Conservation (phyloP, 305 asterid species). For the Fraxinus ornus region DNA sequence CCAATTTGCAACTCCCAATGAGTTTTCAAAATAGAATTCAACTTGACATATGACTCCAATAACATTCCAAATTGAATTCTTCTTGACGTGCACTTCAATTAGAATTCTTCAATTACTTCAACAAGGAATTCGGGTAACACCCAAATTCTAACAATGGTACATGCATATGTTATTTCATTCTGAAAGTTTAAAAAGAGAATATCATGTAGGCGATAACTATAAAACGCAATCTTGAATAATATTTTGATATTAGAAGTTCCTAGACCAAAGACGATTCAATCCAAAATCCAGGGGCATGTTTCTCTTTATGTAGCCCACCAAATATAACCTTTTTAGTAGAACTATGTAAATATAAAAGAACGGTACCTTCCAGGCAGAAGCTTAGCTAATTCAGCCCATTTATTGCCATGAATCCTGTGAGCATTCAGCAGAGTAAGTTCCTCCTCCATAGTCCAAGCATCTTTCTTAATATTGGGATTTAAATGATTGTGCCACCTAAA, state of each 20-base stretch:
- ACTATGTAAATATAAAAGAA: conserved; percentile 17
- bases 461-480: conserved; percentile 90
- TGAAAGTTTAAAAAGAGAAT: background rate
- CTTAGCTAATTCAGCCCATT: conserved; percentile 97
- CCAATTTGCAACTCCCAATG: too few relatives aligned
- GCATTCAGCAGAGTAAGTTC: conserved; percentile 79
- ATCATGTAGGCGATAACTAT: background rate
- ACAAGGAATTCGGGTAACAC: too few relatives aligned
- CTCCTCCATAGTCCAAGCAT: conserved; percentile 91
- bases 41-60: too few relatives aligned
- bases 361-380: conserved; percentile 88
- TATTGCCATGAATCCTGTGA: conserved; percentile 77
- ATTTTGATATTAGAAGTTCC: conserved; percentile 11
- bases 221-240: background rate
- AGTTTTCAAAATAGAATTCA: too few relatives aligned
- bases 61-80: too few relatives aligned
- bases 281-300: conserved; percentile 2
- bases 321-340: conserved; percentile 7
- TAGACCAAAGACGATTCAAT: background rate
- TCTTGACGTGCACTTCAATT: too few relatives aligned
- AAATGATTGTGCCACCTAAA: conserved; percentile 98
- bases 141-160: background rate
- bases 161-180: background rate
- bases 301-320: background rate
- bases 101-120: too few relatives aligned